Base-by-base conservation (phyloP, 164 flowering plant genomes). In the Akebia trifoliata region DNA sequence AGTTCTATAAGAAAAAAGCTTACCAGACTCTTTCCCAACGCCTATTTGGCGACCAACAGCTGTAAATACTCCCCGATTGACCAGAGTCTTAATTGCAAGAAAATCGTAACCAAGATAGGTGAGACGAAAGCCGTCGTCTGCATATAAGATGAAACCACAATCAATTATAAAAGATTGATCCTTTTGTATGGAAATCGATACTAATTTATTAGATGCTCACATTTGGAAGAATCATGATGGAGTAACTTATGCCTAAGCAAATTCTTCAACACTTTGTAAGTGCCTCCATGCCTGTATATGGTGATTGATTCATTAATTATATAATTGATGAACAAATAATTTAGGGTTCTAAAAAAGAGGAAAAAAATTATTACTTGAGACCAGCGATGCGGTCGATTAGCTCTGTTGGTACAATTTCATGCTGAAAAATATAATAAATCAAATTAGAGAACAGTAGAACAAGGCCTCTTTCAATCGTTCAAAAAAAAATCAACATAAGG, bases 31-130 rank as follows among this genome's bases (percentile, higher is more conserved):
- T 62, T 93, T 93, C 50, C 97, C 97, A 4, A 84, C 92, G 24
- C 97, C 98, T 67, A 93, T 76, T 75, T 93, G 90, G 12, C 97
- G 90, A 30, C 97, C 96, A 62, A 93, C 85, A 17, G 81, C 63
- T 25, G 64, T 25, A 66, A 93, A 82, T 0, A 87, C 88, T 62
- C 98, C 97, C 46, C 96, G 84, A 36, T 90, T 93, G 42, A 84
- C 92, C 82, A 93, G n/a, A 2, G 98, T 74, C 69, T 86, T 89
- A 37, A 90, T 84, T 2, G 97, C 96, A 48, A 93, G 96, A 72
- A 87, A 93, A 75, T 93, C 98, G 54, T 89, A 89, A 6, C 96
- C 97, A 50, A 92, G 84, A 70, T 92, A 89, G 14, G 98, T 89
- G 35, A 93, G 83, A 47, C 97, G 80, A 65, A 78, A 90, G 18